Conservation (phyloP, 2,329 filamentous ascomycete genomes). For the Atkinsonella texensis region DNA sequence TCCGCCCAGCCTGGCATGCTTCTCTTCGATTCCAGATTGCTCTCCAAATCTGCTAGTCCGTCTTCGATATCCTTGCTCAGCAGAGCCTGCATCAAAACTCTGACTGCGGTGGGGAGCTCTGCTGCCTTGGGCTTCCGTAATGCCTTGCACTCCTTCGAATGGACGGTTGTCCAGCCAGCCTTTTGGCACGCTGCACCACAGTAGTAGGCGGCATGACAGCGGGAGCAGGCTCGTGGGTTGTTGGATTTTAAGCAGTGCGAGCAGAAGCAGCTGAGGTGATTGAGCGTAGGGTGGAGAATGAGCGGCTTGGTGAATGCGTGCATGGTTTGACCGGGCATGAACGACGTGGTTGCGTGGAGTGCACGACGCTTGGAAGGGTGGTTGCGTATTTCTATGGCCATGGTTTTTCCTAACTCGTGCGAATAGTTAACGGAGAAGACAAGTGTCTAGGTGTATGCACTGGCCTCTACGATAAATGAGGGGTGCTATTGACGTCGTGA, state of each 20-base stretch:
- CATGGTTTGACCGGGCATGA: slow-evolving; percentile 34
- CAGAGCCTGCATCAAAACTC: slow-evolving; percentile 40
- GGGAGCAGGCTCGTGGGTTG: slow-evolving; percentile 32
- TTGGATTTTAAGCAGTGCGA: slow-evolving; percentile 32
- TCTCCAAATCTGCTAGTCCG: slow-evolving; percentile 30
- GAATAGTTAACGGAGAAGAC: neutral
- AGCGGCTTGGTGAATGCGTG: slow-evolving; percentile 28
- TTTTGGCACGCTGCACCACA: slow-evolving; percentile 42
- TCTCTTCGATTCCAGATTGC: slow-evolving; percentile 29
- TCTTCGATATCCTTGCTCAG: slow-evolving; percentile 23
- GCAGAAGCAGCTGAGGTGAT: slow-evolving; percentile 31
- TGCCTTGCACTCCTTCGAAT: slow-evolving; percentile 43
- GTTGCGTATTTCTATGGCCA: neutral
- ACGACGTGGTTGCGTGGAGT: slow-evolving; percentile 30
- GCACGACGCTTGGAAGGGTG: slow-evolving; percentile 30
- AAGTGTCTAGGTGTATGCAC: neutral
- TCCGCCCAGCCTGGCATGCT: slow-evolving; percentile 29
- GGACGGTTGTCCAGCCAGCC: slow-evolving; percentile 38
- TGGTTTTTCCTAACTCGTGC: neutral
- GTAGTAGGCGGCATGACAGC: slow-evolving; percentile 42
- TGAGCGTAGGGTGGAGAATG: slow-evolving; percentile 35
- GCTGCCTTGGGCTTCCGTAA: slow-evolving; percentile 19
- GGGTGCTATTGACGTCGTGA: neutral
- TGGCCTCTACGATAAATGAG: neutral
- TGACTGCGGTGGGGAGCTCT: slow-evolving; percentile 40